Conservation (phyloP, 352 stramenopile genomes). For the Phytophthora constricta region DNA sequence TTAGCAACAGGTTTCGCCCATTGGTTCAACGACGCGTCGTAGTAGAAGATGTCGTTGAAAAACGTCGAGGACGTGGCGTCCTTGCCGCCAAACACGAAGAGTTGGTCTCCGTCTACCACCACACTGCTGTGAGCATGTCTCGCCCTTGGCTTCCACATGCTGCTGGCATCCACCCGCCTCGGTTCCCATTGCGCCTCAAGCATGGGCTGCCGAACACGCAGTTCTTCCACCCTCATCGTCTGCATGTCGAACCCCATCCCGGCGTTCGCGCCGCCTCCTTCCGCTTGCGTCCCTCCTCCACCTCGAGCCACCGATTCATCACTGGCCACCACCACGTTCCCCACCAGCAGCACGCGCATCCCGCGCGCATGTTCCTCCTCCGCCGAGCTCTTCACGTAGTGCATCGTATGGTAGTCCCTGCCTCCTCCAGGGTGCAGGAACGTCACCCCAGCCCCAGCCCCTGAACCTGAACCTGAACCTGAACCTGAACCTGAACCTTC, state of each 20-base stretch:
- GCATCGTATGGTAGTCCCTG: slow-evolving; percentile 77
- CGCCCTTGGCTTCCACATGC: slow-evolving; percentile 66
- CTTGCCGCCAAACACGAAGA: slow-evolving; percentile 81
- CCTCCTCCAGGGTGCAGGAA: slow-evolving; percentile 31
- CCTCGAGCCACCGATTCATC: slow-evolving; percentile 19
- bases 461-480: too few relatives aligned
- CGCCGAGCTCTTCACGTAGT: slow-evolving; percentile 56
- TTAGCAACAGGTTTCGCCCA: slow-evolving; percentile 49
- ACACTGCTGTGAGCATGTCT: slow-evolving; percentile 70
- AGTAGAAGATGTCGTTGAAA: slow-evolving; percentile 84
- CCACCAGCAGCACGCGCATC: slow-evolving; percentile 67
- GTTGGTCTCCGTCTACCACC: slow-evolving; percentile 59
- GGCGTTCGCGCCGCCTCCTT: slow-evolving; percentile 12
- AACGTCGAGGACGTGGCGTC: slow-evolving; percentile 51
- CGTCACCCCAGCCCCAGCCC: slow-evolving; percentile 9
- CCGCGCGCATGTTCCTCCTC: slow-evolving; percentile 45
- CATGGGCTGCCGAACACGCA: slow-evolving; percentile 56
- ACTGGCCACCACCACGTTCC: slow-evolving; percentile 61
- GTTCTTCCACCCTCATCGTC: slow-evolving; percentile 67
- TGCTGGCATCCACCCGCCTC: slow-evolving; percentile 37
- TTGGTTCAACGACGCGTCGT: slow-evolving; percentile 63
- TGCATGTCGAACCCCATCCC: slow-evolving; percentile 49
- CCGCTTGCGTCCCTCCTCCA: slow-evolving; percentile 21
- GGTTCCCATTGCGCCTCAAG: slow-evolving; percentile 62
- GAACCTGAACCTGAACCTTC: slow-evolving; percentile 10